Percentiles rank a stretch among this genome's conserved stretches.
phyloP scores from a whole-genome alignment of 257 asterid genomes.

The Capsicum rhomboideum region DNA sequence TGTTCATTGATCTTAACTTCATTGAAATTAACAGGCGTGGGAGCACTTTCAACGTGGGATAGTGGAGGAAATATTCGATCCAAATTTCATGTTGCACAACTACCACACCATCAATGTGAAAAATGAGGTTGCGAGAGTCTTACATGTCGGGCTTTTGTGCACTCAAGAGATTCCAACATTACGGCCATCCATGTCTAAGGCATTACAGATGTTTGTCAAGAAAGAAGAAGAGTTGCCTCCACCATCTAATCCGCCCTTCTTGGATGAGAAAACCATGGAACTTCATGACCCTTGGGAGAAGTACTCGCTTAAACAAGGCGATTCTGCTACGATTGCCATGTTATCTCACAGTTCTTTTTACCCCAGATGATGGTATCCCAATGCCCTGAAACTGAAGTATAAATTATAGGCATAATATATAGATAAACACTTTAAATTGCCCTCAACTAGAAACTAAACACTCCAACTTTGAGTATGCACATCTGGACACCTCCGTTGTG shows the following conservation, averaged over 20 bases:
- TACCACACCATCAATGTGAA: neutral
- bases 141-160: conserved; percentile 16
- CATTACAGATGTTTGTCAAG: conserved; percentile 6
- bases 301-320: neutral
- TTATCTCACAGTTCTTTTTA: no score
- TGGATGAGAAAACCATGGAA: conserved; percentile 36
- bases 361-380: no score
- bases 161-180: conserved; percentile 6
- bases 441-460: no score
- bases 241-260: conserved; percentile 14
- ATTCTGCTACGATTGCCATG: no score
- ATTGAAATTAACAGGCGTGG: conserved; percentile 23
- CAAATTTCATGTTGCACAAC: conserved; percentile 26
- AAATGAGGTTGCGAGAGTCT: conserved; percentile 5
- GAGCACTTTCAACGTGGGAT: conserved; percentile 22
- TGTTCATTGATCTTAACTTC: no score
- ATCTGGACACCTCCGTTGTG: no score
- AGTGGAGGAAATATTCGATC: conserved; percentile 29
- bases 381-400: no score
- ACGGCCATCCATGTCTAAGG: conserved; percentile 17
- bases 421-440: no score
- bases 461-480: no score
- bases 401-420: no score
- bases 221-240: conserved; percentile 7
- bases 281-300: conserved; percentile 16